Evolutionary conservation across 73 alveolate species (phyloP).

Genomic region (Stentor coeruleus): DNA sequence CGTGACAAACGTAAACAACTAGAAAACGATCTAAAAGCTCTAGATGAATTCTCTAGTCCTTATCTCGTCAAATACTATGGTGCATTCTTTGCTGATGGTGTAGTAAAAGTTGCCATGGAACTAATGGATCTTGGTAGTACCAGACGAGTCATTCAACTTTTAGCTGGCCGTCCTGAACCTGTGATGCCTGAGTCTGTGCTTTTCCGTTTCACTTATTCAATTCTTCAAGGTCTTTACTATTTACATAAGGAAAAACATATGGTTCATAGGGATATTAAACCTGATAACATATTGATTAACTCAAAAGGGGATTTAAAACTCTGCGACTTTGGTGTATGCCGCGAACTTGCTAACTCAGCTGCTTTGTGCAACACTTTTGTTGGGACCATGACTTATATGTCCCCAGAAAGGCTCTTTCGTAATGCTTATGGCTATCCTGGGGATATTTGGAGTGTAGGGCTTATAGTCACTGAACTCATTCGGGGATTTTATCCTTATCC

Average conservation of each 20-base stretch:
- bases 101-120: slow-evolving; percentile 84
- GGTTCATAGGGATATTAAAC: slow-evolving; percentile 68
- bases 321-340: slow-evolving; percentile 24
- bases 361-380: slow-evolving; percentile 33
- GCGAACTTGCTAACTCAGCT: slow-evolving; percentile 14
- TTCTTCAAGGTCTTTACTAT: slow-evolving; percentile 53
- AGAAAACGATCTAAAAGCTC: slow-evolving; percentile 79
- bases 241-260: slow-evolving; percentile 59
- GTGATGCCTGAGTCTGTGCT: slow-evolving; percentile 9
- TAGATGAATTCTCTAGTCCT: slow-evolving; percentile 67
- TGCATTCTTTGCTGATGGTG: slow-evolving; percentile 87
- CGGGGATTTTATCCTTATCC: slow-evolving; percentile 72
- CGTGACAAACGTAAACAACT: slow-evolving; percentile 77
- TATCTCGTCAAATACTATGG: slow-evolving; percentile 85
- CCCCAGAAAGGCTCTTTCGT: slow-evolving; percentile 55
- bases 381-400: slow-evolving; percentile 66
- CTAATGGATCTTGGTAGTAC: slow-evolving; percentile 88
- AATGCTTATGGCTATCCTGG: slow-evolving; percentile 40
- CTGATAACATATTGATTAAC: slow-evolving; percentile 60
- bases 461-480: slow-evolving; percentile 45
- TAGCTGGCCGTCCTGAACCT: slow-evolving; percentile 20
- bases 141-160: slow-evolving; percentile 44
- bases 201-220: slow-evolving; percentile 31
- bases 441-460: slow-evolving; percentile 73
- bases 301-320: slow-evolving; percentile 53